Evolutionary conservation across 306 rosid genomes (phyloP).

Genomic region (Trifolium dubium): DNA sequence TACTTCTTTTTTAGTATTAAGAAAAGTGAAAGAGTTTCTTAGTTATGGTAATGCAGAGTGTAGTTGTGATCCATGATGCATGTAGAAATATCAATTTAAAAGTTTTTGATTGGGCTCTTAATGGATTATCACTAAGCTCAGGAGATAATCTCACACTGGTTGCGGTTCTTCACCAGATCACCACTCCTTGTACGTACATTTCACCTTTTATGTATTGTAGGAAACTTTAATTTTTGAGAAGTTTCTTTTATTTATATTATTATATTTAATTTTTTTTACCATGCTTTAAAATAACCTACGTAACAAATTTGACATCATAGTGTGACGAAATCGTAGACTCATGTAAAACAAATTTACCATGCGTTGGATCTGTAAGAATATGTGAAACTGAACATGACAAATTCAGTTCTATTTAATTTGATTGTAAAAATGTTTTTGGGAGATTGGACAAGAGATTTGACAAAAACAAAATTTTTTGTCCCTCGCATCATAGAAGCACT

Average conservation of each 20-base stretch:
- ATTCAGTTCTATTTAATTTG: too few species aligned
- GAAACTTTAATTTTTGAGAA: conserved; percentile 39
- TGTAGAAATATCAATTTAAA: conserved; percentile 52
- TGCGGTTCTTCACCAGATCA: conserved; percentile 67
- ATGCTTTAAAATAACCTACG: too few species aligned
- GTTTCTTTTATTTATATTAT: conserved; percentile 10
- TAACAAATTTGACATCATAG: too few species aligned
- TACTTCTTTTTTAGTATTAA: not conserved
- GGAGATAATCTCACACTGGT: conserved; percentile 71
- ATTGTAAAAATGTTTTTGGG: too few species aligned
- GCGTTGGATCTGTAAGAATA: too few species aligned
- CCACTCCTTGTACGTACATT: conserved; percentile 67
- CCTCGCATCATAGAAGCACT: too few species aligned
- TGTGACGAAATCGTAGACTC: too few species aligned
- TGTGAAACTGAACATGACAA: too few species aligned
- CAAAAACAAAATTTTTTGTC: too few species aligned
- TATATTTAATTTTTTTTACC: too few species aligned
- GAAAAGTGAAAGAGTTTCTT: not conserved
- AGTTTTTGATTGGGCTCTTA: conserved; percentile 54
- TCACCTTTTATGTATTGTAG: conserved; percentile 32
- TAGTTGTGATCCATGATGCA: conserved; percentile 75
- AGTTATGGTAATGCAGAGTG: conserved; percentile 51
- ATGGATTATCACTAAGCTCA: conserved; percentile 50
- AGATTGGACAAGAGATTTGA: too few species aligned
- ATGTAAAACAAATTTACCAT: too few species aligned